A percentile compares a stretch with the other conserved stretches of the same genome.
phyloP scores from a whole-genome alignment of 805 yeast genomes.

The Jamesozyma hellenica region DNA sequence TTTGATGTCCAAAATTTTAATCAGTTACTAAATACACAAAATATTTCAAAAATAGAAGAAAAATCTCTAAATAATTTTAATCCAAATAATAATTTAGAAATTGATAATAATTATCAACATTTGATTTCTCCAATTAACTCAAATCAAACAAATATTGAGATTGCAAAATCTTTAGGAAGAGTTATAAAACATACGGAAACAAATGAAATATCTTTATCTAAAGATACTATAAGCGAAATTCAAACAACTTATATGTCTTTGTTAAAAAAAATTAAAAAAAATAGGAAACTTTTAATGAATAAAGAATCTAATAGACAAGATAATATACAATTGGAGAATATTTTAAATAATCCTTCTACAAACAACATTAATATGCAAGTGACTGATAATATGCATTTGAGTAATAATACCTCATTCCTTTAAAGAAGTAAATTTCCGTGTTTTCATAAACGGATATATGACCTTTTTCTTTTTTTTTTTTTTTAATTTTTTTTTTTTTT shows the following conservation, averaged over 20 bases:
- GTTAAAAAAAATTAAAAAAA: constrained; percentile 18
- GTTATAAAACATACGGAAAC: constrained; percentile 24
- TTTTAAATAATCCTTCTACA: constrained; percentile 1
- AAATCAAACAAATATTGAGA: constrained; percentile 20
- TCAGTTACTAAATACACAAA: constrained; percentile 6
- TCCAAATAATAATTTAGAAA: not conserved
- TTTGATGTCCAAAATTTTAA: constrained; percentile 15
- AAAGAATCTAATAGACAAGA: constrained; percentile 8
- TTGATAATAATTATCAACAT: not conserved
- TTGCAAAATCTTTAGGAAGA: constrained; percentile 26
- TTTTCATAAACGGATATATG: not conserved
- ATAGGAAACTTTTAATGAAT: constrained; percentile 9
- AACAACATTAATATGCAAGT: not conserved
- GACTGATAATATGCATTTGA: not conserved
- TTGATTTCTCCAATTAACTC: constrained; percentile 2
- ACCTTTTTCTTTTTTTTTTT: not conserved
- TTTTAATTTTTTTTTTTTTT: not conserved
- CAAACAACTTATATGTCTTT: constrained; percentile 17
- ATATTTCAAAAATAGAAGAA: not conserved
- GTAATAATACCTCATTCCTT: not conserved
- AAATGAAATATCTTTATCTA: constrained; percentile 23
- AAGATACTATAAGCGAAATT: constrained; percentile 20
- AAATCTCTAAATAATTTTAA: not conserved
- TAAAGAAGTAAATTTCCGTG: not conserved
- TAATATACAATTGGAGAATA: constrained; percentile 10